These are phyloP conservation scores for Lantana camara DNA, from an alignment of 257 asterid species.

Conservation along the genomic window DNA sequence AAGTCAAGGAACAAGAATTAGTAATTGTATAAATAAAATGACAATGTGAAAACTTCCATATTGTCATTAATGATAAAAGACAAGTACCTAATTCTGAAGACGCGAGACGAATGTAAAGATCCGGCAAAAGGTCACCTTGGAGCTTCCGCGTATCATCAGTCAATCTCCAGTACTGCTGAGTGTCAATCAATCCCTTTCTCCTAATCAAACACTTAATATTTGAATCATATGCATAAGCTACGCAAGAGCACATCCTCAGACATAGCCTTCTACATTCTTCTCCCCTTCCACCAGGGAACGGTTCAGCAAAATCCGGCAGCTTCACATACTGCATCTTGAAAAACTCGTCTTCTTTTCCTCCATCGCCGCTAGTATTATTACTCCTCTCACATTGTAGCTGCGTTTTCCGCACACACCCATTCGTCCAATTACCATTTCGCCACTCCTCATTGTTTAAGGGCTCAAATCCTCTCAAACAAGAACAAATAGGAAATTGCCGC, in stretches of 20 bases:
- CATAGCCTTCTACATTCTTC: conserved; percentile 42
- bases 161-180: conserved; percentile 51
- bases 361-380: not conserved
- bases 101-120: conserved; percentile 54
- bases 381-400: not conserved
- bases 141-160: too few species aligned
- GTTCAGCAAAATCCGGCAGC: conserved; percentile 30
- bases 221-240: too few species aligned
- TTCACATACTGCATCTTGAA: conserved; percentile 23
- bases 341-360: conserved; percentile 30
- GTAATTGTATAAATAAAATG: too few species aligned
- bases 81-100: too few species aligned
- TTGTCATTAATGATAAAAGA: too few species aligned
- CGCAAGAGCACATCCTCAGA: conserved; percentile 50
- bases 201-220: conserved; percentile 66
- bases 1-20: too few species aligned
- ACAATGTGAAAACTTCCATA: too few species aligned
- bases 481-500: too few species aligned
- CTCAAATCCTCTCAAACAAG: too few species aligned
- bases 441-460: too few species aligned
- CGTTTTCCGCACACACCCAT: too few species aligned
- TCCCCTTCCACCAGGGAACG: not conserved
- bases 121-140: conserved; percentile 34
- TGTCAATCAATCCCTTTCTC: conserved; percentile 42
- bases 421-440: too few species aligned